Evolutionary conservation across 495 filamentous ascomycete genomes (phyloP).

Genomic region (Chaetomidium leptoderma): DNA sequence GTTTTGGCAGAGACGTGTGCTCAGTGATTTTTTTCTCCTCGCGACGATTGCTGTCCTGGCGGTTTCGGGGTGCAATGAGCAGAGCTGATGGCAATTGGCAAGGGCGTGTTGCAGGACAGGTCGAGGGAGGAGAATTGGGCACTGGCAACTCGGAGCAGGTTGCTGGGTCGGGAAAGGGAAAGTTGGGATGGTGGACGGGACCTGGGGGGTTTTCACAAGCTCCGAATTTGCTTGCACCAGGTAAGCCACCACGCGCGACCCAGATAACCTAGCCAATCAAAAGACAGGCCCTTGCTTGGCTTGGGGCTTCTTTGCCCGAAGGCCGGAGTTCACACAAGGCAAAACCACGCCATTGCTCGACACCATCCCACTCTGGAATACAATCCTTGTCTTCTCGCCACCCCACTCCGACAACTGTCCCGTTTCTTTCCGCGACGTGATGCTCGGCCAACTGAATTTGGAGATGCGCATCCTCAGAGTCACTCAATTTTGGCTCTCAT

Average conservation of each 20-base stretch:
- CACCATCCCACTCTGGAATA: constrained; percentile 8
- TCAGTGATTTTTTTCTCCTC: constrained; percentile 25
- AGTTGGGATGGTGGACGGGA: constrained; percentile 6
- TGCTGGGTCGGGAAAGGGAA: constrained; percentile 7
- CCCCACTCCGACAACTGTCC: background rate
- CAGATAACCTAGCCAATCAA: constrained; percentile 7
- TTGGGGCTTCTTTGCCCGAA: too few relatives aligned
- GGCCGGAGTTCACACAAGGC: constrained; percentile 13
- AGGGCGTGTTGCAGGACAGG: constrained; percentile 24
- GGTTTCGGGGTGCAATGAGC: constrained; percentile 1
- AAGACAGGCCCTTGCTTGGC: background rate
- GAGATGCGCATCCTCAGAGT: too few relatives aligned
- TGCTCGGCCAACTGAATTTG: too few relatives aligned
- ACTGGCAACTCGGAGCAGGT: constrained; percentile 10
- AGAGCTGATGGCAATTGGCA: background rate
- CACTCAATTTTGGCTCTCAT: too few relatives aligned
- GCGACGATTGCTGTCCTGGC: constrained; percentile 29
- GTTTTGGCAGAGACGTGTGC: background rate
- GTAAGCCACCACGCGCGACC: constrained; percentile 11
- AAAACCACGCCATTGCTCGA: constrained; percentile 18
- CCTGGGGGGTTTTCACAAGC: constrained; percentile 22
- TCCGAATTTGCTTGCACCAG: constrained; percentile 12
- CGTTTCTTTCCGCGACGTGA: constrained; percentile 24
- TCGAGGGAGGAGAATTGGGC: constrained; percentile 31
- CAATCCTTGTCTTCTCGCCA: background rate